Conservation (phyloP, 495 filamentous ascomycete species). For the Aspergillus sclerotioniger region DNA sequence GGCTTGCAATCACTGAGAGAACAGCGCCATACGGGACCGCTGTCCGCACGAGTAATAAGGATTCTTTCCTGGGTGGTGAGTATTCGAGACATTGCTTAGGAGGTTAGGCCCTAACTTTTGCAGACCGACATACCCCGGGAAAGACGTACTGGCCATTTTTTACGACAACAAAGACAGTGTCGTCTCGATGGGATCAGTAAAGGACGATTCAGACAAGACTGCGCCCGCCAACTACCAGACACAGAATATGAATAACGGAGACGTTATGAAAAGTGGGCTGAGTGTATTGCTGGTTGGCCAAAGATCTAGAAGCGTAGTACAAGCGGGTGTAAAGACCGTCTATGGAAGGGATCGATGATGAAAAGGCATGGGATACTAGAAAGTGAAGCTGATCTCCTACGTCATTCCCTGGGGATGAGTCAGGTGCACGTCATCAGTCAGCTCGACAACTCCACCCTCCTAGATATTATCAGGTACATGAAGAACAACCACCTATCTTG, state of each 20-base stretch:
- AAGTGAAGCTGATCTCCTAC: background rate
- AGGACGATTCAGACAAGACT: no score
- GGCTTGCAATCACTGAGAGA: background rate
- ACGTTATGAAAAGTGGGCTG: no score
- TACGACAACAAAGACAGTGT: constrained; percentile 27
- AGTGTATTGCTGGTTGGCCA: no score
- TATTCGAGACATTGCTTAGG: background rate
- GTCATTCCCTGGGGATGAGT: no score
- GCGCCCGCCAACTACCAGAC: no score
- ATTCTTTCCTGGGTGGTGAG: constrained; percentile 30
- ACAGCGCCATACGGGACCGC: constrained; percentile 24
- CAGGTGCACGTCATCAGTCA: background rate
- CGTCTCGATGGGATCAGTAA: constrained; percentile 27
- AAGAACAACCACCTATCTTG: no score
- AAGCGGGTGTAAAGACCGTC: no score
- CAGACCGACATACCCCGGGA: constrained; percentile 28
- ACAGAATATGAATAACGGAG: no score
- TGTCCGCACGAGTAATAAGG: constrained; percentile 30
- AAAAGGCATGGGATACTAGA: no score
- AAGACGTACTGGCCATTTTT: constrained; percentile 33
- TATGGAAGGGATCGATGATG: background rate
- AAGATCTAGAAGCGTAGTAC: no score
- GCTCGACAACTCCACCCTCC: background rate
- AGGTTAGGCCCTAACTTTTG: background rate
- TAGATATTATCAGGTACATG: no score